Base-by-base conservation (phyloP, 306 rosid genomes). In the Rubus parviflorus region DNA sequence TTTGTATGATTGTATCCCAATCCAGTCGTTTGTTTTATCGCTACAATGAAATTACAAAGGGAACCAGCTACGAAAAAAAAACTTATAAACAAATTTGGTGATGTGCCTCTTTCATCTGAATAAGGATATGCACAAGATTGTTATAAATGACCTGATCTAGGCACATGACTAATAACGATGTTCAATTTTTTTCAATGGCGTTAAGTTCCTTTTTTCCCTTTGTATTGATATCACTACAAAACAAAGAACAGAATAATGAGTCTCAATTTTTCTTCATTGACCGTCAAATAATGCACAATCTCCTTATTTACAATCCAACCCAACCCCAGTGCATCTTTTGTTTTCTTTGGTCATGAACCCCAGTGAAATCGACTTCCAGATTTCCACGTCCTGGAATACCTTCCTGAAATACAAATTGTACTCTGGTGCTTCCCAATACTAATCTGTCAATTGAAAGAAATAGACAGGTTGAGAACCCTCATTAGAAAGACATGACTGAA, bases 261-360 rank as follows among this genome's bases (percentile, higher is more conserved):
- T 64, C 79, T 51, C 23, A 6, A n/a, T 6, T 14, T 15, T 15
- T n/a, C 12, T 8, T 52, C 64, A 47, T 53, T 19, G 5, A 57
- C 48, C 17, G n/a, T 54, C 47, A 46, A 72, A 22, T n/a, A 30
- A 73, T 13, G 54, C 79, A 57, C 60, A 65, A 68, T 42, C 40
- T 62, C 25, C 49, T 75, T 85, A 85, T 88, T 47, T 85, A 90
- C 89, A 90, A 68, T 72, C 82, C 85, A 67, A 78, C 48, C 43
- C 79, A 67, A 16, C 76, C 72, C 68, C 75, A 52, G 70, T 64
- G 70, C 70, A 38, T 64, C 17, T 3, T 1, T 8, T 23, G 22
- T 20, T 4, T 8, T 6, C 3, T 7, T 53, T 53, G 48, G 8
- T 22, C 23, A 53, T 19, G 19, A 20, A 6, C n/a, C 61, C 4